These are phyloP conservation scores for Aureobasidium melanogenum DNA, from an alignment of 2,329 filamentous ascomycete species.

Conservation along the genomic window DNA sequence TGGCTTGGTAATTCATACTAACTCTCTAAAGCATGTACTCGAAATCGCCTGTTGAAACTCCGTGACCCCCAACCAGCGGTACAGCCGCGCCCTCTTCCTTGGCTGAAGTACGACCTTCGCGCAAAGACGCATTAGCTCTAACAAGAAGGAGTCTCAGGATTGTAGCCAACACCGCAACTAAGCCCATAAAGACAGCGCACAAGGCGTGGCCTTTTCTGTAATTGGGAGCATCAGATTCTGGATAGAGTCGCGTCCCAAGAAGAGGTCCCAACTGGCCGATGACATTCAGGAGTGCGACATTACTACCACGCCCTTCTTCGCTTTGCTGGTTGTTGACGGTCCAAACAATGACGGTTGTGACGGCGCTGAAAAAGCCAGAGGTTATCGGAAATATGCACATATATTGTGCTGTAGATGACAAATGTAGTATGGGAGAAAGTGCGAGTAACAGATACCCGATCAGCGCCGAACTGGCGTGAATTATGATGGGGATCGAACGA, in stretches of 20 bases:
- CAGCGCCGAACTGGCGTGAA: slow-evolving; percentile 59
- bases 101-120: not conserved
- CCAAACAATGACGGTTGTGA: slow-evolving; percentile 81
- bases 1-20: not conserved
- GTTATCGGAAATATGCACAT: slow-evolving; percentile 69
- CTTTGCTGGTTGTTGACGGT: slow-evolving; percentile 74
- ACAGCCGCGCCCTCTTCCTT: not conserved
- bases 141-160: slow-evolving; percentile 33
- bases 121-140: slow-evolving; percentile 23
- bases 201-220: slow-evolving; percentile 43
- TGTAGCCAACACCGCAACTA: slow-evolving; percentile 35
- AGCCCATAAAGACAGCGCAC: slow-evolving; percentile 42
- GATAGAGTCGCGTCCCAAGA: slow-evolving; percentile 47
- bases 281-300: slow-evolving; percentile 71
- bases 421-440: slow-evolving; percentile 31
- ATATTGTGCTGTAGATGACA: slow-evolving; percentile 47
- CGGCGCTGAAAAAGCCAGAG: slow-evolving; percentile 72
- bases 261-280: slow-evolving; percentile 72
- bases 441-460: slow-evolving; percentile 38
- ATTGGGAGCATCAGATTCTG: slow-evolving; percentile 39
- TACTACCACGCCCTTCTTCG: slow-evolving; percentile 61
- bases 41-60: not conserved
- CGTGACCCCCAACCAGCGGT: not conserved
- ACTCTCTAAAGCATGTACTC: slow-evolving; percentile 2
- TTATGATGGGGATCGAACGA: slow-evolving; percentile 58